Evolutionary conservation across 1,139 yeast genomes (phyloP), one percentile per base, ranked within the genome.

Genomic region (Scheffersomyces insectosa): DNA sequence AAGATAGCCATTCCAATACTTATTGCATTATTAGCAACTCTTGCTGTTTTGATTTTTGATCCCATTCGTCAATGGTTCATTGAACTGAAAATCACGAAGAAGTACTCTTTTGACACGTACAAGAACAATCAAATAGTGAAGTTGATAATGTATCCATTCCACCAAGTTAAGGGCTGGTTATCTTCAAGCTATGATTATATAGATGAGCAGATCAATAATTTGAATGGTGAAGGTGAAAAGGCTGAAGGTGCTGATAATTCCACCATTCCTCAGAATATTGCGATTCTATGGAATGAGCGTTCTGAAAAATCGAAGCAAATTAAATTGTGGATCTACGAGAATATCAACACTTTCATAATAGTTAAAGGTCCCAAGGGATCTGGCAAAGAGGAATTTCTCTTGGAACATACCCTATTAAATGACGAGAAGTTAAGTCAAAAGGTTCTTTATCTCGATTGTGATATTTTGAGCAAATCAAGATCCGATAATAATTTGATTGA

Each of bases 321-420:
- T 44, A 79, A 76, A 51, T 72, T 88, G 52, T 87, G 96, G 95
- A 70, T 91, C n/a, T 81, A 79, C 50, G 95, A 87, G 60, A 60
- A 62, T 28, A 55, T 58, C 15, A 69, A 67, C 46, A 88, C 97
- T 2, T 93, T 90, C 60, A 89, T 91, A 31, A 81, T 93, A 3
- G 85, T 93, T 2, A 82, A 85, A 50, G 99, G 99, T 3, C 99
- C 99, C 3, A 79, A 89, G 51, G 99, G 99, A 5, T 83, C 96
- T 20, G 99, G 99, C 12, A 93, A 93, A 55, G 80, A 83, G 48
- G 95, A 85, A 47, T 71, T 93, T 49, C 90, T 93, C 3, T 70
- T 83, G 59, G 83, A 84, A 40, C 82, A 85, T 57, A 84, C 88
- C 1, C 70, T 89, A 38, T 68, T 72, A 36, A 79, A 68, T 29